phyloP scores from a whole-genome alignment of 1,284 basidiomycete genomes.

The Ustilago crameri region DNA sequence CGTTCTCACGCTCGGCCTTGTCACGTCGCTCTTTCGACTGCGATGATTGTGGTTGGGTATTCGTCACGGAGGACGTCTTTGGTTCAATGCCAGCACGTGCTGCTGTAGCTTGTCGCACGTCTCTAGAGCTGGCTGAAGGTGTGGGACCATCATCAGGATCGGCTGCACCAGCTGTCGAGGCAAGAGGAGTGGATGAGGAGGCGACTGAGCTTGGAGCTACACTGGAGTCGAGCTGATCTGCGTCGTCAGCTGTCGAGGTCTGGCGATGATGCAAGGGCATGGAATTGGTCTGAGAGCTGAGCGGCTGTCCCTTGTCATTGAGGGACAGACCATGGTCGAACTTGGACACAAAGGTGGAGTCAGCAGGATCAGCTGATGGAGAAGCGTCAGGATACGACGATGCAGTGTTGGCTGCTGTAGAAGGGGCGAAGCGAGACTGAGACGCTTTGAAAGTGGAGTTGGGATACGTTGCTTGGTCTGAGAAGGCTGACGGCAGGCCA shows the following conservation, averaged over 20 bases:
- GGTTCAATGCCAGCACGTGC: background rate
- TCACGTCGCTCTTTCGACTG: constrained; percentile 22
- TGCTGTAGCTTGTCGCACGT: constrained; percentile 5
- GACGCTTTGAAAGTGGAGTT: constrained; percentile 5
- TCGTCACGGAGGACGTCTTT: background rate
- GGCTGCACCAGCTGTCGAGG: constrained; percentile 10
- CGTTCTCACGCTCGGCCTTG: constrained; percentile 12
- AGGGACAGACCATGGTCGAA: constrained; percentile 18
- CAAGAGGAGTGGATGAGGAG: constrained; percentile 10
- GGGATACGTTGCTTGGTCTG: background rate
- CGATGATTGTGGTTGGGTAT: constrained; percentile 6
- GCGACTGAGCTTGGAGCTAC: constrained; percentile 1
- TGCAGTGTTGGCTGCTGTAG: constrained; percentile 28
- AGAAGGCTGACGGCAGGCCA: constrained; percentile 19
- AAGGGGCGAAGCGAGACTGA: constrained; percentile 22
- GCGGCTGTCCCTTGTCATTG: background rate
- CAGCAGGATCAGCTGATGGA: constrained; percentile 11
- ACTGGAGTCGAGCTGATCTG: background rate
- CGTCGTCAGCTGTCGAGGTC: background rate
- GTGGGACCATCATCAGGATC: background rate
- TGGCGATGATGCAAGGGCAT: background rate
- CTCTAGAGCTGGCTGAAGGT: constrained; percentile 4
- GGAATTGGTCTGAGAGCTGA: background rate
- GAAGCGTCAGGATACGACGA: background rate
- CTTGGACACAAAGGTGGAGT: constrained; percentile 24